phyloP scores from a whole-genome alignment of 2,329 filamentous ascomycete genomes.

The Ceratocystis cubensis region DNA sequence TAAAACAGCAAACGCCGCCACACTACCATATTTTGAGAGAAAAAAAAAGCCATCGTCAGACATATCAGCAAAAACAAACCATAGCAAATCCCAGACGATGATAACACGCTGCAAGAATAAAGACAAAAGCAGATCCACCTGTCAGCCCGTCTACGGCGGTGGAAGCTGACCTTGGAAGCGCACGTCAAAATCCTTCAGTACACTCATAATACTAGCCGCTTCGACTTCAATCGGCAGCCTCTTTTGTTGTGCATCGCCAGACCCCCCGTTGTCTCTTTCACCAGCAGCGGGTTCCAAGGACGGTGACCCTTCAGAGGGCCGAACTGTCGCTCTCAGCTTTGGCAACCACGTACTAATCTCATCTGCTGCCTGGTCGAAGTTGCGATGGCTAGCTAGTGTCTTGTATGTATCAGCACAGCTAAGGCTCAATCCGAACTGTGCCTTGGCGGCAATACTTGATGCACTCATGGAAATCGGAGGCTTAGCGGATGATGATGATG shows the following conservation, averaged over 20 bases:
- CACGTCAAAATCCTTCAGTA: constrained; percentile 69
- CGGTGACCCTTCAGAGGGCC: constrained; percentile 23
- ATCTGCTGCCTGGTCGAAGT: constrained; percentile 60
- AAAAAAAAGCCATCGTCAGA: constrained; percentile 6
- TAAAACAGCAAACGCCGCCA: not conserved
- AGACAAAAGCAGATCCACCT: not conserved
- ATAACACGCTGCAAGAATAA: not conserved
- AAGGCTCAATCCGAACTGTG: constrained; percentile 42
- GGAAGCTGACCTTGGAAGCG: constrained; percentile 40
- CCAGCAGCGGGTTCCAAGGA: constrained; percentile 25
- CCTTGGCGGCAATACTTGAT: constrained; percentile 24
- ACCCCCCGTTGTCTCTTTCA: not conserved
- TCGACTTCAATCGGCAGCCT: constrained; percentile 62
- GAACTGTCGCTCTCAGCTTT: constrained; percentile 49
- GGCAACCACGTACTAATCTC: constrained; percentile 67
- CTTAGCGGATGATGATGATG: constrained; percentile 26
- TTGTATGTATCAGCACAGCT: constrained; percentile 69
- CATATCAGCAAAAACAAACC: constrained; percentile 1
- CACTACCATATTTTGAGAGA: not conserved
- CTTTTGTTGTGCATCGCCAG: constrained; percentile 23
- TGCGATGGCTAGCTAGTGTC: constrained; percentile 62
- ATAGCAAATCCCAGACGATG: not conserved
- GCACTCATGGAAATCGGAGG: constrained; percentile 5
- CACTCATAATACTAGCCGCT: constrained; percentile 72
- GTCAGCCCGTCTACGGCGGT: not conserved